Conservation (phyloP, 225 moss, liverwort and hornwort species). For the Straminergon stramineum region DNA sequence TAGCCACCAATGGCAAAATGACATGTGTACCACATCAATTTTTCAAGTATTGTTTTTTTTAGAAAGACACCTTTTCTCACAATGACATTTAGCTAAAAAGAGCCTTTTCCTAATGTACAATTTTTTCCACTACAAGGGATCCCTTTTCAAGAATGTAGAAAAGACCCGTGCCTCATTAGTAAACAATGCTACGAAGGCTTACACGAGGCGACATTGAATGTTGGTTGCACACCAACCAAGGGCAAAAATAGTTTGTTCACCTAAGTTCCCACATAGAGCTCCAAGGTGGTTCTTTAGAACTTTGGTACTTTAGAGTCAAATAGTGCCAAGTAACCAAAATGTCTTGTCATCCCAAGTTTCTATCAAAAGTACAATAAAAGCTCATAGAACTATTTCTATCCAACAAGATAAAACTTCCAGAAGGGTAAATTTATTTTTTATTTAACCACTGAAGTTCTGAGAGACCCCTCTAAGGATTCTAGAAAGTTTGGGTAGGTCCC, state of each 20-base stretch:
- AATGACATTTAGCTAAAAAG: too few species aligned
- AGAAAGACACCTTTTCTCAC: too few species aligned
- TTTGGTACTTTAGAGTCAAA: accelerated
- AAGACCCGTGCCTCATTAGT: background rate
- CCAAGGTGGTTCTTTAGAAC: accelerated
- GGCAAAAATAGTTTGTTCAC: background rate
- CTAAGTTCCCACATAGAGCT: accelerated
- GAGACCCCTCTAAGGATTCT: accelerated
- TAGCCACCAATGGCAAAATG: too few species aligned
- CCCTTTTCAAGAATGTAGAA: too few species aligned
- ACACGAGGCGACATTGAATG: too few species aligned
- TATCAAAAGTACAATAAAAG: background rate
- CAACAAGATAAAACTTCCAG: accelerated
- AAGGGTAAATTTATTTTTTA: background rate
- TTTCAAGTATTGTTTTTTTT: too few species aligned
- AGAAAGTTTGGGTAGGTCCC: background rate
- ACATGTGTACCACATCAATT: too few species aligned
- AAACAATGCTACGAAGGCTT: background rate
- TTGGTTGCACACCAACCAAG: background rate
- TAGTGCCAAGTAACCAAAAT: background rate
- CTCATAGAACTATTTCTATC: accelerated
- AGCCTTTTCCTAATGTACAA: too few species aligned
- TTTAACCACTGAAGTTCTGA: background rate
- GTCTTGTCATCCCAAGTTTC: background rate
- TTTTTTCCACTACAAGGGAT: too few species aligned